Base-by-base conservation (phyloP, 2,329 filamentous ascomycete genomes). In the Colletotrichum karsti region DNA sequence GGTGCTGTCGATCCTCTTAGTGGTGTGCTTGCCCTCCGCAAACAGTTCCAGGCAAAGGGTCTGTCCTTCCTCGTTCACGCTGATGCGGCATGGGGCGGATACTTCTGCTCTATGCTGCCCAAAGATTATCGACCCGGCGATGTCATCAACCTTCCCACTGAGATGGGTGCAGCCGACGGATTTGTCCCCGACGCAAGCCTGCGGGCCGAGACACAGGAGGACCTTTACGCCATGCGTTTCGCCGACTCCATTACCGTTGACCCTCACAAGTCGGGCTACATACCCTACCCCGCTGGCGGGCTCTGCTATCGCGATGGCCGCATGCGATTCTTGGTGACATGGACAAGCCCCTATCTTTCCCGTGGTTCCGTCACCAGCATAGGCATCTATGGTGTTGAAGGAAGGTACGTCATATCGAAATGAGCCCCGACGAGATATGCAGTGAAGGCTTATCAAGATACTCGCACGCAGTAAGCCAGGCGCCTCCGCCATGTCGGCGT, bases 11-110 rank as follows among this genome's bases (percentile, higher is more conserved):
- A 86, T 62, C 74, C 76, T 1, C 70, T 85, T 0, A 70, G 71
- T 1, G 70, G 76, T 0, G 80, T 85, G 18, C 53, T 85, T 3
- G 70, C 73, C 1, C 70, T 85, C 5, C 79, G 83, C 4, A 74
- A 78, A n/a, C 71, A 77, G 20, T 81, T 81, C 54, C 81, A 84
- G 69, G 73, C 73, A 3, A 64, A 77, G 18, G 83, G 83, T 0
- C 71, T 85, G 0, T 84, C 82, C 0, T 85, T 85, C 56, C 63
- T 83, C 0, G 75, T 86, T 7, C 84, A 85, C 57, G 81, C 77
- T 1, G 84, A 85, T 67, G 84, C 82, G 0, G 83, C 83, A 1
- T 86, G 84, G 84, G 83, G 84, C 18, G 84, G 84, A 0, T 86
- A 86, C 60, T 86, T 85, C 61, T 76, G 77, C 26, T 79, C 79